Evolutionary conservation across 768 basidiomycete species (phyloP), one percentile per base, ranked within the genome.

Genomic region (Multifurca ochricompacta): DNA sequence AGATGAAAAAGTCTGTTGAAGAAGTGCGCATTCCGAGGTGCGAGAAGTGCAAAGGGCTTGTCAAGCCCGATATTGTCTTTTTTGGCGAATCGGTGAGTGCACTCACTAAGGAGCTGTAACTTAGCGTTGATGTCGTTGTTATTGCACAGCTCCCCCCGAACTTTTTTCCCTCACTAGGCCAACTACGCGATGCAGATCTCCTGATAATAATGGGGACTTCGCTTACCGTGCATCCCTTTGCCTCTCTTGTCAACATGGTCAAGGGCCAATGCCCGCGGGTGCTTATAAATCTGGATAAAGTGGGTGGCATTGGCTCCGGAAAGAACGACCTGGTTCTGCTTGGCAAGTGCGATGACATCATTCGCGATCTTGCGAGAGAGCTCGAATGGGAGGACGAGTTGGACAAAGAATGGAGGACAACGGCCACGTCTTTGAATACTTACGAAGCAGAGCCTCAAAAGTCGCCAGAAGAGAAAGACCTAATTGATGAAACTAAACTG

Each of bases 21-120:
- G 66, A 70, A n/a, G 82, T 82, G 37, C 67, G 78, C 56, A 81
- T 89, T 13, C 82, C 92, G 5, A 75, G 70, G 44, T 97, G 95
- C 65, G 64, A 73, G 31, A 51, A 62, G 19, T 92, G 91, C 59
- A 72, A 70, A 1, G 91, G 90, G 0, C 73, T 90, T 35, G 83
- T 93, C 14, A 92, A 94, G 68, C 91, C 91, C n/a, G 88, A 95
- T 63, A 95, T 95, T 39, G 89, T 95, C 11, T 94, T 95, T 70
- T 94, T 95, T 63, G 91, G 93, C 21, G 87, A 91, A 69, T 65
- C 75, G 34, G 83, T 87, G 64, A 30, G 82, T 70, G 16, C 21
- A n/a, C 13, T 53, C 16, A 0, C 34, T 16, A n/a, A 21, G 16
- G 16, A 23, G 2, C 13, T 14, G 30, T 5, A 14, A 16, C 14